Evolutionary conservation across 2,329 filamentous ascomycete species (phyloP).

Genomic region (Fusarium caatingaense): DNA sequence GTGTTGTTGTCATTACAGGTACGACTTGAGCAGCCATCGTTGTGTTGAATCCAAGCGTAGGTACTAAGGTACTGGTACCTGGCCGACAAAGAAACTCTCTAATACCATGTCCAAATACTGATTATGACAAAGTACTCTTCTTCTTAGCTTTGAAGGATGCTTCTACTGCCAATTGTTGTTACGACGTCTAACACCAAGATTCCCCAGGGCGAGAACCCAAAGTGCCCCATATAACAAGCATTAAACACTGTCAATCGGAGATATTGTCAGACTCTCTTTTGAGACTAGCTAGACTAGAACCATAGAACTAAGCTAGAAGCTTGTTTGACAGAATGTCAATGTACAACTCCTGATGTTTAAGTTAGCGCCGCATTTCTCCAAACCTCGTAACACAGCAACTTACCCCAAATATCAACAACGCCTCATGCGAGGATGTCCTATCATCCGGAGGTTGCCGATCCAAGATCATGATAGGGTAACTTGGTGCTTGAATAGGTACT

Average conservation of each 20-base stretch:
- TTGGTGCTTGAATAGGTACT: neutral
- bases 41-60: neutral
- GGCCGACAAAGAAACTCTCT: neutral
- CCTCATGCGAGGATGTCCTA: constrained; percentile 1
- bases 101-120: neutral
- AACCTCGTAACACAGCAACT: neutral
- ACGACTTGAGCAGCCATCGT: neutral
- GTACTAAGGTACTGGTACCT: neutral
- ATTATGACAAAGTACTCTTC: neutral
- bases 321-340: neutral
- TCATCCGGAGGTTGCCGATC: neutral
- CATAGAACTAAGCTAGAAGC: neutral
- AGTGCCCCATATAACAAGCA: neutral
- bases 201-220: neutral
- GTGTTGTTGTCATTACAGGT: neutral
- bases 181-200: neutral
- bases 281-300: neutral
- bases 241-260: neutral
- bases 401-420: neutral
- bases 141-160: neutral
- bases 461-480: neutral
- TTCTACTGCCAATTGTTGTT: neutral
- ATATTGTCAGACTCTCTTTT: neutral
- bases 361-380: constrained; percentile 18
- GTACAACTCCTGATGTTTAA: neutral